Evolutionary conservation across 495 filamentous ascomycete genomes (phyloP).

Genomic region (Sporormia fimetaria): DNA sequence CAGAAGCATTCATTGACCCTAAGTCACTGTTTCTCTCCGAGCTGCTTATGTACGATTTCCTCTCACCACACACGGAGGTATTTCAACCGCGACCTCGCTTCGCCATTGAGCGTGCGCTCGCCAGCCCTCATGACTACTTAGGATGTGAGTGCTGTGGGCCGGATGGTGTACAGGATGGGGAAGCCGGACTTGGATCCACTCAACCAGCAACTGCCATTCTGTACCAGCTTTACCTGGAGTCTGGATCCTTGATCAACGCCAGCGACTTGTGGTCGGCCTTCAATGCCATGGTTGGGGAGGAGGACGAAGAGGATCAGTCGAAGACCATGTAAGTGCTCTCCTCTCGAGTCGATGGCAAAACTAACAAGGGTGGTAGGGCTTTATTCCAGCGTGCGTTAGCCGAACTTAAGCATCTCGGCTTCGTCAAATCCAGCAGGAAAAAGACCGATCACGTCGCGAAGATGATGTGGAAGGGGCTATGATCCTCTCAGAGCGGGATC

Average conservation of each 20-base stretch:
- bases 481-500: slow-evolving; percentile 8
- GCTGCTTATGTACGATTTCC: slow-evolving; percentile 72
- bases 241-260: slow-evolving; percentile 76
- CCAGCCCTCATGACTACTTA: slow-evolving; percentile 75
- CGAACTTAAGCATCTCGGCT: slow-evolving; percentile 72
- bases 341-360: slow-evolving; percentile 21
- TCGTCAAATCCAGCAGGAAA: slow-evolving; percentile 81
- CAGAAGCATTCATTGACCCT: slow-evolving; percentile 42
- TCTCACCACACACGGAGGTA: slow-evolving; percentile 64
- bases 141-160: slow-evolving; percentile 55
- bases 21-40: slow-evolving; percentile 63
- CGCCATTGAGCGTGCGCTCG: slow-evolving; percentile 70
- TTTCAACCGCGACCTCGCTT: slow-evolving; percentile 71
- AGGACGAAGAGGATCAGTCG: slow-evolving; percentile 40
- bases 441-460: slow-evolving; percentile 87
- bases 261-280: slow-evolving; percentile 87
- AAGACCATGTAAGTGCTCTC: slow-evolving; percentile 23
- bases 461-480: slow-evolving; percentile 58
- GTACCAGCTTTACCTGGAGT: slow-evolving; percentile 86
- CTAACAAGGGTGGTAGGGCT: slow-evolving; percentile 32
- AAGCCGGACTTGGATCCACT: slow-evolving; percentile 40
- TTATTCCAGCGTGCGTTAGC: slow-evolving; percentile 74
- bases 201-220: slow-evolving; percentile 71
- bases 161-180: slow-evolving; percentile 29
- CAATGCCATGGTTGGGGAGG: slow-evolving; percentile 57